phyloP scores from a whole-genome alignment of 225 moss, liverwort and hornwort genomes.

The Polytrichum formosum region DNA sequence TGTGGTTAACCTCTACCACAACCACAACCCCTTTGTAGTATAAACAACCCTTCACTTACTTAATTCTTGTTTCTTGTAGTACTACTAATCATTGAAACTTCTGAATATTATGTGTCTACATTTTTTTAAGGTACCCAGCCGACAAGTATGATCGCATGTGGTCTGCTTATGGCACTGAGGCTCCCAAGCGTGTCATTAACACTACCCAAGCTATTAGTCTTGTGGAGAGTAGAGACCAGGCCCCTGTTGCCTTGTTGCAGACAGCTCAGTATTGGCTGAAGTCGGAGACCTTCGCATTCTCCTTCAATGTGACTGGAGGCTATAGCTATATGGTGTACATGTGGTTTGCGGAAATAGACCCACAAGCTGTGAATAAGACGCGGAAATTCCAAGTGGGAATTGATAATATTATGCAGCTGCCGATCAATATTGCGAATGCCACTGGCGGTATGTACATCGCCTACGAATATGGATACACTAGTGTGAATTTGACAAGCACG shows the following conservation, averaged over 20 bases:
- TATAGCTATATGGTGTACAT: conserved; percentile 23
- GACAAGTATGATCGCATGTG: conserved; percentile 30
- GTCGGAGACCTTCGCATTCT: conserved; percentile 5
- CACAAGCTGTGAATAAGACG: neutral
- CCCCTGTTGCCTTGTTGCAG: conserved; percentile 19
- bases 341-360: conserved; percentile 37
- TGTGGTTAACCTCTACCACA: no score
- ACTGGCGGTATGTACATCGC: conserved; percentile 6
- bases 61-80: no score
- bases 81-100: no score
- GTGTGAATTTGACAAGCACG: conserved; percentile 8
- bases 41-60: no score
- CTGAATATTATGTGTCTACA: neutral
- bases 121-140: conserved; percentile 14
- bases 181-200: neutral
- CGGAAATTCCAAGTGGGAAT: conserved; percentile 23
- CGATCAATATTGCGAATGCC: conserved; percentile 22
- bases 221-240: conserved; percentile 16
- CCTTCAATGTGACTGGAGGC: conserved; percentile 17
- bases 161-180: conserved; percentile 9
- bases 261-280: conserved; percentile 28
- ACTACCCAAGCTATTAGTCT: neutral
- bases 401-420: conserved; percentile 11
- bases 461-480: conserved; percentile 25
- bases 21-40: no score